Conservation (phyloP, 164 flowering plant species). For the Sedum album region DNA sequence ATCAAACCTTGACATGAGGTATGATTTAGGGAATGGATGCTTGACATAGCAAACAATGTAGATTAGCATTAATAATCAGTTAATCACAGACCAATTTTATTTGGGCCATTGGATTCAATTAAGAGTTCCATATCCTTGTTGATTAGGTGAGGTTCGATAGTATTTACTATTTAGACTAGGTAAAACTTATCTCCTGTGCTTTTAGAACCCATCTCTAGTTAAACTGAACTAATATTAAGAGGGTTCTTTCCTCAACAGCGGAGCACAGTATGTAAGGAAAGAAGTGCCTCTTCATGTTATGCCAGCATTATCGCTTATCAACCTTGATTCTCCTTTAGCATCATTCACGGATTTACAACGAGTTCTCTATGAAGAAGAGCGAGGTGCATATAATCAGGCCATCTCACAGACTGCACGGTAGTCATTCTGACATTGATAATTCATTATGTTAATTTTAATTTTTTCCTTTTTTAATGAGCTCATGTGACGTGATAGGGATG, state of each 20-base stretch:
- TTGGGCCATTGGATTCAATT: no score
- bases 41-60: conserved; percentile 5
- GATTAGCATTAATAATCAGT: not conserved
- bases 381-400: conserved; percentile 79
- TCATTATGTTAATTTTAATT: not conserved
- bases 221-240: not conserved
- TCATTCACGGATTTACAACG: conserved; percentile 77
- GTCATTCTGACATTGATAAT: not conserved
- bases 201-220: not conserved
- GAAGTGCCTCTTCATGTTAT: conserved; percentile 80
- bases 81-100: no score
- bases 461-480: no score
- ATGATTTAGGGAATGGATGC: conserved; percentile 28
- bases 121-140: not conserved
- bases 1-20: conserved; percentile 95
- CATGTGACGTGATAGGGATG: conserved; percentile 36
- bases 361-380: conserved; percentile 83
- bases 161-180: not conserved
- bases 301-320: conserved; percentile 53
- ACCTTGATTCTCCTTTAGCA: conserved; percentile 59
- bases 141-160: not conserved
- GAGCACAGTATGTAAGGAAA: conserved; percentile 79
- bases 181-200: not conserved
- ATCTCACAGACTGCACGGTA: conserved; percentile 62
- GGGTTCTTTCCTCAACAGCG: conserved; percentile 36